Conservation (phyloP, 2,329 filamentous ascomycete genomes). For the Verticillium albo-atrum region DNA sequence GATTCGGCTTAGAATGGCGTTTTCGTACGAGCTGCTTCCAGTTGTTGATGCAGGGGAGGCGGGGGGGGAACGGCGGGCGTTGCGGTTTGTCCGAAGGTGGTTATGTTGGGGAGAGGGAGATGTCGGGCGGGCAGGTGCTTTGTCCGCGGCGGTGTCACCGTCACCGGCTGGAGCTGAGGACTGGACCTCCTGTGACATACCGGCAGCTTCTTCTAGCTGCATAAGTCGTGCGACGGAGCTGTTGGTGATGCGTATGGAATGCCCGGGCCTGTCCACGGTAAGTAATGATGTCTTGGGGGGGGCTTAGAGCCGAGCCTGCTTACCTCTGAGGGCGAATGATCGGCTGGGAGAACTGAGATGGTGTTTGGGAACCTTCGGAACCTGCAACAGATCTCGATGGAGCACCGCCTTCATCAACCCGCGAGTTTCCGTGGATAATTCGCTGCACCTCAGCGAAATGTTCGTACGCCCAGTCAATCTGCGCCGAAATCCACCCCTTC, state of each 20-base stretch:
- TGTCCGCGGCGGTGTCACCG: no score
- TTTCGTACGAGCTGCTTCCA: background rate
- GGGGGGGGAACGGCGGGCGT: background rate
- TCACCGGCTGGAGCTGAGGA: background rate
- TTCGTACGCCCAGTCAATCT: slow-evolving; percentile 2
- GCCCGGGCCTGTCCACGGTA: background rate
- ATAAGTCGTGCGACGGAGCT: background rate
- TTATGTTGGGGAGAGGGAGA: background rate
- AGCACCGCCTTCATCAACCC: background rate
- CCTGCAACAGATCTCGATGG: background rate
- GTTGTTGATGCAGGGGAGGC: background rate
- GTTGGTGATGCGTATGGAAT: background rate
- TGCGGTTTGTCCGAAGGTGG: background rate
- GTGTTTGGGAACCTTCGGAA: background rate
- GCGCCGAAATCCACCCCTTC: background rate
- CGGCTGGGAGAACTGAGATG: background rate
- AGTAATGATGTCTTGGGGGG: background rate
- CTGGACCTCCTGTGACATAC: background rate
- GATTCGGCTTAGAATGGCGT: background rate
- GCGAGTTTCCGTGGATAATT: background rate
- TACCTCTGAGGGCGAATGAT: background rate
- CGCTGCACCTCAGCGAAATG: background rate
- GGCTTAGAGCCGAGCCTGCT: background rate
- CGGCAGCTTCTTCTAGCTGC: background rate
- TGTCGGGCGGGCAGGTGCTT: background rate